phyloP scores from a whole-genome alignment of 768 basidiomycete genomes.

The Asterophora parasitica region DNA sequence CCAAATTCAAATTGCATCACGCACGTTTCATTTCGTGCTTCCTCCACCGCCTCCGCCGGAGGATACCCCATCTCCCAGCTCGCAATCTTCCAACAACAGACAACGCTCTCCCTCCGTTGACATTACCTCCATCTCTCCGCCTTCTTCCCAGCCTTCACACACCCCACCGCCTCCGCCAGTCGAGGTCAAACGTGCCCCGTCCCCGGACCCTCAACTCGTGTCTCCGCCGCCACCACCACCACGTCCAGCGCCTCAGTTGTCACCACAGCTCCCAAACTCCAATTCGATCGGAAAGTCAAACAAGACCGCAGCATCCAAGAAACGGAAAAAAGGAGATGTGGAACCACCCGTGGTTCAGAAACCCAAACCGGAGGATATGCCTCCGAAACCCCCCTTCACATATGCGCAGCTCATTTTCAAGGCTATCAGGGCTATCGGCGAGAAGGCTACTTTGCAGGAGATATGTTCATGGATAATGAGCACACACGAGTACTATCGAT shows the following conservation, averaged over 20 bases:
- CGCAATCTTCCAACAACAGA: constrained; percentile 61
- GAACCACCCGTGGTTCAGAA: constrained; percentile 31
- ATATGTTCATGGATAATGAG: constrained; percentile 90
- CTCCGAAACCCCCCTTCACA: constrained; percentile 84
- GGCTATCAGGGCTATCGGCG: constrained; percentile 76
- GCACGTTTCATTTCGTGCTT: constrained; percentile 94
- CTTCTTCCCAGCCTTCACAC: constrained; percentile 73
- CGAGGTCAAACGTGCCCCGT: constrained; percentile 43
- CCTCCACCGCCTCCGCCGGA: constrained; percentile 82
- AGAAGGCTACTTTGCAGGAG: constrained; percentile 87
- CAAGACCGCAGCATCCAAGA: constrained; percentile 50
- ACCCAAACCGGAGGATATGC: constrained; percentile 70
- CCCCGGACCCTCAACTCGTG: constrained; percentile 34
- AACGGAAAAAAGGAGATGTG: constrained; percentile 63
- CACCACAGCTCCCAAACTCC: constrained; percentile 57
- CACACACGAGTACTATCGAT: constrained; percentile 86
- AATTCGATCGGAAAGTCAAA: constrained; percentile 50
- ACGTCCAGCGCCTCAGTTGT: constrained; percentile 24
- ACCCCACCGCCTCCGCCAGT: constrained; percentile 57
- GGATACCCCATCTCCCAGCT: constrained; percentile 77
- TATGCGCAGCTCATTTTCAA: constrained; percentile 91
- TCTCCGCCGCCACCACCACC: constrained; percentile 36
- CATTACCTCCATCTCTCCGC: constrained; percentile 77
- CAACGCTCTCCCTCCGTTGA: constrained; percentile 79
- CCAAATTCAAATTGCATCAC: constrained; percentile 94